Evolutionary conservation across 2,329 filamentous ascomycete species (phyloP).

Genomic region (Alternaria gansuensis): DNA sequence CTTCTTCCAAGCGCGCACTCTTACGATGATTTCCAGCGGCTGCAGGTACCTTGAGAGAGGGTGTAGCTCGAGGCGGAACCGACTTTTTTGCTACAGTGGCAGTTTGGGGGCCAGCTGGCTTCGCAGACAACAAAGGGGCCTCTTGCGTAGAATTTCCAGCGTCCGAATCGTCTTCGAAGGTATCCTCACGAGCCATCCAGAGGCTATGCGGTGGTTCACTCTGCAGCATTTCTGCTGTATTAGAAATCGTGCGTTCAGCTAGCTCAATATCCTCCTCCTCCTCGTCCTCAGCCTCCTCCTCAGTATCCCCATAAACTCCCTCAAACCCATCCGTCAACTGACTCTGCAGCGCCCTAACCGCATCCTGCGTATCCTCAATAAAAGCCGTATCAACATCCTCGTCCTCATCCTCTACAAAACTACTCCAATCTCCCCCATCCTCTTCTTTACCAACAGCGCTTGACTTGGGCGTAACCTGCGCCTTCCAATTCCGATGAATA

Average conservation of each 20-base stretch:
- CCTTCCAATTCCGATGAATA: constrained; percentile 38
- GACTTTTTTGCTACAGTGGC: neutral
- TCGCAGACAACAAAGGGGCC: neutral
- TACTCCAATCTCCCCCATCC: neutral
- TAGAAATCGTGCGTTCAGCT: too few species aligned
- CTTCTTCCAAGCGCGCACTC: neutral
- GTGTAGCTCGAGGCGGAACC: neutral
- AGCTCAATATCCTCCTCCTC: too few species aligned
- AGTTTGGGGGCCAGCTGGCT: neutral
- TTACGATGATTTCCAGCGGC: neutral
- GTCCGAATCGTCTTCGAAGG: constrained; percentile 2
- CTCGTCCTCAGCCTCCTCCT: constrained; percentile 2
- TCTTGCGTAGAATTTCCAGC: neutral
- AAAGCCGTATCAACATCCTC: constrained; percentile 34
- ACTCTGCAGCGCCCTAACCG: constrained; percentile 53
- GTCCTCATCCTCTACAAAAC: neutral
- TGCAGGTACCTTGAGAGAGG: neutral
- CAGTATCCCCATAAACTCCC: constrained; percentile 31
- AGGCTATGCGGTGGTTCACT: too few species aligned
- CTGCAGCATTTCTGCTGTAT: too few species aligned
- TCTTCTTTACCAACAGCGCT: constrained; percentile 9
- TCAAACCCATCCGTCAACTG: constrained; percentile 48
- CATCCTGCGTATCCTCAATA: constrained; percentile 58
- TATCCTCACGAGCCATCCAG: neutral
- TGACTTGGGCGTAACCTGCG: constrained; percentile 22